A percentile compares a stretch with the other conserved stretches of the same genome.
These are phyloP conservation scores for Diplotaxis tenuifolia DNA, from an alignment of 345 rosid species.

Conservation along the genomic window DNA sequence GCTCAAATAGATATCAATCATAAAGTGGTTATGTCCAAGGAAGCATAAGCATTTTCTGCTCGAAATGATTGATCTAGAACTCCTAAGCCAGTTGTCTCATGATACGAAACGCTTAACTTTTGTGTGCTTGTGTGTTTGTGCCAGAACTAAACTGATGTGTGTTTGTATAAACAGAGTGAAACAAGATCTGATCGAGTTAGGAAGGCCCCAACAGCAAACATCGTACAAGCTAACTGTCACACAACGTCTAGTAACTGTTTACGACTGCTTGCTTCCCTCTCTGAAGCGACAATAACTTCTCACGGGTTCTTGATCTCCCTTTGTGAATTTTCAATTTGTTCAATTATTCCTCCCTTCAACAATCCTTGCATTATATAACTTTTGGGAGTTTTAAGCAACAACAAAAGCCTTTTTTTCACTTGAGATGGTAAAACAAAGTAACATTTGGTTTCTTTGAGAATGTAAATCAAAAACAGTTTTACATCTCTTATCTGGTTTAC, in stretches of 20 bases:
- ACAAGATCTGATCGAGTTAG: conserved; percentile 77
- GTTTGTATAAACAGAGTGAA: conserved; percentile 53
- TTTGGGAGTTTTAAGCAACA: too few species aligned
- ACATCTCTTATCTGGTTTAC: not conserved
- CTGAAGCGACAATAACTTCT: conserved; percentile 41
- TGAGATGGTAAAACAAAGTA: not conserved
- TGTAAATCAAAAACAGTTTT: not conserved
- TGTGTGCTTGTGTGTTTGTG: not conserved
- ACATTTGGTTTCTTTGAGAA: not conserved
- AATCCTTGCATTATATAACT: too few species aligned
- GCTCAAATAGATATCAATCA: not conserved
- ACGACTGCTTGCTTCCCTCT: conserved; percentile 79
- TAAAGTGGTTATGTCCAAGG: conserved; percentile 10
- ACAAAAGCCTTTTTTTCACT: not conserved
- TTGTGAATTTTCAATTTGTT: not conserved
- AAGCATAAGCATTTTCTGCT: not conserved
- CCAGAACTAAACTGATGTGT: conserved; percentile 13
- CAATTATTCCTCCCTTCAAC: not conserved
- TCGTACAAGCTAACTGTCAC: conserved; percentile 60
- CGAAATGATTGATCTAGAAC: not conserved
- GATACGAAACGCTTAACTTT: not conserved
- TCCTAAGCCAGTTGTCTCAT: not conserved
- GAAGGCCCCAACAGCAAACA: conserved; percentile 61
- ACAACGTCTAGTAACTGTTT: conserved; percentile 58
- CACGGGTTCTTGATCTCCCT: not conserved